Percentiles rank a stretch among this genome's conserved stretches.
Conservation (phyloP, 2,329 filamentous ascomycete genomes). For the Fusarium sp. region DNA sequence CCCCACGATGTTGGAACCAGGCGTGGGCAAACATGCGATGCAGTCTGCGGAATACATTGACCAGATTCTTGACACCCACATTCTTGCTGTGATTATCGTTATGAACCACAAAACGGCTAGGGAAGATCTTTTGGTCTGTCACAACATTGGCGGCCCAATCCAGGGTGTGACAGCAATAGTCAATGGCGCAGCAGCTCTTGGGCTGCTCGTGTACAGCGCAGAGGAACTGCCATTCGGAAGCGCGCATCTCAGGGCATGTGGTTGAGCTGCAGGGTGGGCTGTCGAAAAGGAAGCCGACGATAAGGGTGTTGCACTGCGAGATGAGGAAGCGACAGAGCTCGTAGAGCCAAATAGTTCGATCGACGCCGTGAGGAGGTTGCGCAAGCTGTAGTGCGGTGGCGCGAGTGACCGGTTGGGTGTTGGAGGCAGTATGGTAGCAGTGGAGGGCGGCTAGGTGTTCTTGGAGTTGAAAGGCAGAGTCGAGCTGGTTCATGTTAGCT, state of each 20-base stretch:
- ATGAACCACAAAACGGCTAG: constrained; percentile 76
- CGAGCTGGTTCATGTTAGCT: constrained; percentile 70
- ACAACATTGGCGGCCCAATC: constrained; percentile 97
- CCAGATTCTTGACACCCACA: constrained; percentile 81
- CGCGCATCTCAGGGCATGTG: constrained; percentile 98
- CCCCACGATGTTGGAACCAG: constrained; percentile 95
- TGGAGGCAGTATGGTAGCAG: constrained; percentile 77
- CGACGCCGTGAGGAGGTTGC: constrained; percentile 81
- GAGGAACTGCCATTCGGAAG: constrained; percentile 98
- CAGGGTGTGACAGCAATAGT: constrained; percentile 98
- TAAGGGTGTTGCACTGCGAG: constrained; percentile 90
- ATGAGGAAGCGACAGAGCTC: constrained; percentile 97
- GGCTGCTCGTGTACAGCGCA: constrained; percentile 97
- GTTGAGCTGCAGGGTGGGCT: constrained; percentile 85
- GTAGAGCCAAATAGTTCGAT: constrained; percentile 94
- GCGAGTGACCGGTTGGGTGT: constrained; percentile 77
- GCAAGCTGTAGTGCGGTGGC: constrained; percentile 80
- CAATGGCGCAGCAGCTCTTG: constrained; percentile 96
- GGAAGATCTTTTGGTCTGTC: constrained; percentile 94
- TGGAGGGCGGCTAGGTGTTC: constrained; percentile 96
- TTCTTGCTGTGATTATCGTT: constrained; percentile 68
- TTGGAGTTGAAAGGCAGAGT: constrained; percentile 96
- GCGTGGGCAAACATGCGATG: constrained; percentile 98
- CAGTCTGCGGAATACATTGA: constrained; percentile 93
- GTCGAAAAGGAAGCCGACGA: constrained; percentile 93